Conservation (phyloP, 106 monocot species). For the Dioscorea dumetorum region DNA sequence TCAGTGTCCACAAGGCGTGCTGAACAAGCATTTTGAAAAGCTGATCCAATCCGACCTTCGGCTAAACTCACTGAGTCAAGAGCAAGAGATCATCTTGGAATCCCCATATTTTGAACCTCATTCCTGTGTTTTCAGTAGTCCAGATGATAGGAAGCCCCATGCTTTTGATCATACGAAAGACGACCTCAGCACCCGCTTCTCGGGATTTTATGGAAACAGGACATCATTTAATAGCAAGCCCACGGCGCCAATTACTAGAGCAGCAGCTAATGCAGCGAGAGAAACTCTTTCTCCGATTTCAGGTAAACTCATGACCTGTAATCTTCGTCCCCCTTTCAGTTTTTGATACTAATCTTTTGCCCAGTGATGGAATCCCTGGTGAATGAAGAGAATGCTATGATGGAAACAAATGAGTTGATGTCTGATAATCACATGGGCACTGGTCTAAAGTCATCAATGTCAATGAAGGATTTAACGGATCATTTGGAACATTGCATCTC, state of each 20-base stretch:
- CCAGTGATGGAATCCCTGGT: neutral
- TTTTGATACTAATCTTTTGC: constrained; percentile 8
- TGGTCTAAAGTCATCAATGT: constrained; percentile 72
- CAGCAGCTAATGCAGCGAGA: constrained; percentile 14
- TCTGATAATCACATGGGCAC: constrained; percentile 35
- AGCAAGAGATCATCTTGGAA: constrained; percentile 40
- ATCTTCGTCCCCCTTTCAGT: constrained; percentile 4
- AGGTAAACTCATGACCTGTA: constrained; percentile 30
- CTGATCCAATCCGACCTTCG: constrained; percentile 78
- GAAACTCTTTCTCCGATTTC: constrained; percentile 41
- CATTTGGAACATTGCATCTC: constrained; percentile 74
- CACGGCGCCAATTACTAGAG: constrained; percentile 14
- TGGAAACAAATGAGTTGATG: constrained; percentile 13
- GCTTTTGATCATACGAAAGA: constrained; percentile 38
- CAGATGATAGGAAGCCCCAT: constrained; percentile 33
- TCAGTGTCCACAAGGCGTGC: constrained; percentile 67
- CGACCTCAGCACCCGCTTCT: constrained; percentile 25
- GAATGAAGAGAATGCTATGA: constrained; percentile 10
- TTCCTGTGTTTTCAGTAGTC: constrained; percentile 53
- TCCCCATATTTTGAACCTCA: constrained; percentile 69
- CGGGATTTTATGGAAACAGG: constrained; percentile 15
- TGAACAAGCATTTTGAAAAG: constrained; percentile 90
- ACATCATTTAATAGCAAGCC: constrained; percentile 24
- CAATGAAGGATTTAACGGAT: constrained; percentile 68
- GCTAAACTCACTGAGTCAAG: constrained; percentile 52